phyloP scores from a whole-genome alignment of 495 filamentous ascomycete genomes.

The Xylaria longipes region DNA sequence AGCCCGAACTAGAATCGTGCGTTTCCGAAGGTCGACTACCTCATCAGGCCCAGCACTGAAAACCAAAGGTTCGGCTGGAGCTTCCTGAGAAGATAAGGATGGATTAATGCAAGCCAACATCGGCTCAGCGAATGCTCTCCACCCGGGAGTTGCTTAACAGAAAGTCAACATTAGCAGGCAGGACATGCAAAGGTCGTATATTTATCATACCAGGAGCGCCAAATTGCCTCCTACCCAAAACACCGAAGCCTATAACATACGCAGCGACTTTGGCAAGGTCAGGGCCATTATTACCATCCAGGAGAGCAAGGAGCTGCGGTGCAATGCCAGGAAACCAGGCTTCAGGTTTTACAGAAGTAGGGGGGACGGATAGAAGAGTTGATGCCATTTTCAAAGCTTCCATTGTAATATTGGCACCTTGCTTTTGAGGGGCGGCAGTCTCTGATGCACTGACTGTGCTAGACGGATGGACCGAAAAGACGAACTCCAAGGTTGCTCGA shows the following conservation, averaged over 20 bases:
- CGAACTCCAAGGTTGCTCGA: conserved; percentile 72
- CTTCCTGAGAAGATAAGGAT: conserved; percentile 37
- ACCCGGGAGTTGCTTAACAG: conserved; percentile 64
- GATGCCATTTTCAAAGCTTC: conserved; percentile 74
- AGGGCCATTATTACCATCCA: conserved; percentile 68
- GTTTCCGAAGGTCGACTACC: conserved; percentile 49
- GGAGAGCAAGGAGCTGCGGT: conserved; percentile 68
- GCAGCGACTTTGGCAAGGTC: conserved; percentile 71
- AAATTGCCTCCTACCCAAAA: conserved; percentile 68
- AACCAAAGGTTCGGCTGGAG: conserved; percentile 23
- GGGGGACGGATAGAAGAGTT: conserved; percentile 66
- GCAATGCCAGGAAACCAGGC: conserved; percentile 68
- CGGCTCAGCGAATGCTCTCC: conserved; percentile 71
- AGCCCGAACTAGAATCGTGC: conserved; percentile 49
- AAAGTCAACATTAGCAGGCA: conserved; percentile 14
- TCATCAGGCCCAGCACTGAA: conserved; percentile 36
- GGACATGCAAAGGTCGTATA: not conserved
- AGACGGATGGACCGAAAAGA: conserved; percentile 65
- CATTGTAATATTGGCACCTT: conserved; percentile 71
- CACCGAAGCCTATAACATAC: conserved; percentile 76
- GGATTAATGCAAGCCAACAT: conserved; percentile 69
- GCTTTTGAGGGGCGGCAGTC: conserved; percentile 48
- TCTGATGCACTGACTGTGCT: conserved; percentile 48
- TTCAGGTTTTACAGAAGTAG: conserved; percentile 60
- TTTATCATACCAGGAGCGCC: conserved; percentile 67